Percentiles rank a stretch among this genome's conserved stretches.
These are phyloP conservation scores for Chrysoporthe puriensis DNA, from an alignment of 2,329 filamentous ascomycete species.

Conservation along the genomic window DNA sequence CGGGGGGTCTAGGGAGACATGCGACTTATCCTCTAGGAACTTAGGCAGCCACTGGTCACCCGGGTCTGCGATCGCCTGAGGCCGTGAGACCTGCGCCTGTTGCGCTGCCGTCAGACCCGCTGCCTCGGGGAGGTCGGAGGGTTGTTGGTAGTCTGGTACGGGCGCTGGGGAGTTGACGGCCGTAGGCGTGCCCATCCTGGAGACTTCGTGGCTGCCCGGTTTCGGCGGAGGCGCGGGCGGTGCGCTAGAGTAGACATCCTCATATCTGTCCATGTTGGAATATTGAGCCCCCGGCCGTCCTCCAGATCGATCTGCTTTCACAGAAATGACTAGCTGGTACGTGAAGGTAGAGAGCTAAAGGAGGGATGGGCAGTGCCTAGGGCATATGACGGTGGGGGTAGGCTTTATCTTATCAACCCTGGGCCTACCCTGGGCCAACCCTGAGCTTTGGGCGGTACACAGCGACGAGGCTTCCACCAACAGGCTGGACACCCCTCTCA, in stretches of 20 bases:
- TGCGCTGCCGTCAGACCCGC: conserved; percentile 33
- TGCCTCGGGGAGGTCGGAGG: conserved; percentile 33
- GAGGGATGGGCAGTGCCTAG: background rate
- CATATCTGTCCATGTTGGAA: conserved; percentile 26
- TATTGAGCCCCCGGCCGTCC: background rate
- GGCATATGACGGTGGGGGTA: conserved; percentile 8
- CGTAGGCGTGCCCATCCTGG: conserved; percentile 67
- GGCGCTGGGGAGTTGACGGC: conserved; percentile 47
- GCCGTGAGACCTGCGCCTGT: conserved; percentile 34
- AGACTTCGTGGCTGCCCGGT: conserved; percentile 69
- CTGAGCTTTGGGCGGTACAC: conserved; percentile 4
- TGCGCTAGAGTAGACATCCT: conserved; percentile 50
- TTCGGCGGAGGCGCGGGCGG: conserved; percentile 76
- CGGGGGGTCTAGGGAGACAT: conserved; percentile 38
- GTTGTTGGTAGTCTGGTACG: conserved; percentile 39
- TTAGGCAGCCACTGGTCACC: conserved; percentile 80
- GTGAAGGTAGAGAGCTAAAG: background rate
- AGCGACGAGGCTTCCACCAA: background rate
- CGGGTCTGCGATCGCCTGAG: conserved; percentile 55
- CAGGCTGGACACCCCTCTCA: background rate
- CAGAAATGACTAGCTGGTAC: background rate
- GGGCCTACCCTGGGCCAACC: background rate
- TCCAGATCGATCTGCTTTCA: background rate
- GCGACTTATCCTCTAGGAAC: conserved; percentile 81
- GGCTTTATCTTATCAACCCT: conserved; percentile 13